Evolutionary conservation across 768 basidiomycete genomes (phyloP).

Genomic region (Pholiota molesta): DNA sequence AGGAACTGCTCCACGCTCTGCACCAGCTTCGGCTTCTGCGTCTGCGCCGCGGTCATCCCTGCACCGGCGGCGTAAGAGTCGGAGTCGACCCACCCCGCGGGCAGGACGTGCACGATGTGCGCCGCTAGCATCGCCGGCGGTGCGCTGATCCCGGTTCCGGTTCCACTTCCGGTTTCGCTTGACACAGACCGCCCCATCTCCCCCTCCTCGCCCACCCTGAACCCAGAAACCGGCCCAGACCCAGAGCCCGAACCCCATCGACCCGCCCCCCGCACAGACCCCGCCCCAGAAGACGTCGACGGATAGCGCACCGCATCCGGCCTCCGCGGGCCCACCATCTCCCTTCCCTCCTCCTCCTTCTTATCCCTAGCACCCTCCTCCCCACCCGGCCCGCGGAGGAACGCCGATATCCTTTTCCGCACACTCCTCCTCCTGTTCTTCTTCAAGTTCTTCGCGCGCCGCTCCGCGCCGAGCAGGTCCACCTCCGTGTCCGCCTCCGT

Average conservation of each 20-base stretch:
- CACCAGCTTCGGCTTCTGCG: constrained; percentile 33
- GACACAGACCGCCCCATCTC: background rate
- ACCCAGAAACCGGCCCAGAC: background rate
- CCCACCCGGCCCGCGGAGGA: constrained; percentile 1
- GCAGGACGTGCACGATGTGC: constrained; percentile 28
- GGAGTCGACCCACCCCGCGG: constrained; percentile 14
- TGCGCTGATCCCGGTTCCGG: no score
- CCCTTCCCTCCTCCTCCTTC: background rate
- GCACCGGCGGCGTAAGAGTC: background rate
- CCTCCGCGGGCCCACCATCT: background rate
- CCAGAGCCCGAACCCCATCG: no score
- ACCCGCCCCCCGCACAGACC: background rate
- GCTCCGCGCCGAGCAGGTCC: background rate
- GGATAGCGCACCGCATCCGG: background rate
- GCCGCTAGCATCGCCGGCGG: background rate
- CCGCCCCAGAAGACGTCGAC: no score
- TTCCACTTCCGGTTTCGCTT: no score
- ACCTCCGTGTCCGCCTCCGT: constrained; percentile 8
- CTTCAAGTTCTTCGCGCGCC: no score
- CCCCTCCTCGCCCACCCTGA: background rate
- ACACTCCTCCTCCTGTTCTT: constrained; percentile 2
- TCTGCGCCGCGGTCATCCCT: background rate
- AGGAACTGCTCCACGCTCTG: constrained; percentile 43
- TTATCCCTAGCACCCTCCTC: no score
- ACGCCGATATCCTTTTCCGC: constrained; percentile 5